Conservation (phyloP, 2,329 filamentous ascomycete genomes). For the Biscogniauxia marginata region DNA sequence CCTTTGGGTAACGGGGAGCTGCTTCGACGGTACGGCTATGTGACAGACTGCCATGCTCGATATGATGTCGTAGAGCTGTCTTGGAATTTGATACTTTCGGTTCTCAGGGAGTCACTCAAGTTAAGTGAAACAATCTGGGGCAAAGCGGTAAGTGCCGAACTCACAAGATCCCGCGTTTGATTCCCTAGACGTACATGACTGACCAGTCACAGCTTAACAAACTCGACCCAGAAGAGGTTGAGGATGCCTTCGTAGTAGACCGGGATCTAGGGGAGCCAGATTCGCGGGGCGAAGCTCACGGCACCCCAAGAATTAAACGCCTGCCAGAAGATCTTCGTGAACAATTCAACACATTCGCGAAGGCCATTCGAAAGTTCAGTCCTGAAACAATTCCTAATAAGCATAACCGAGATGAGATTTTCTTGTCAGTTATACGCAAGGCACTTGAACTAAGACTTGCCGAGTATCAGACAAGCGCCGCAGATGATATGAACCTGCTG, state of each 20-base stretch:
- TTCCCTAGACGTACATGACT: conserved; percentile 12
- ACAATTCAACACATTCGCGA: conserved; percentile 51
- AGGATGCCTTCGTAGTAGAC: conserved; percentile 72
- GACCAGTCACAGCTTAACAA: conserved; percentile 36
- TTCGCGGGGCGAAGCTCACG: conserved; percentile 44
- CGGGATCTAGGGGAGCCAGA: conserved; percentile 52
- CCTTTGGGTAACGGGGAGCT: conserved; percentile 80
- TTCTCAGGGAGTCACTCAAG: conserved; percentile 40
- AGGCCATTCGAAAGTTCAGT: conserved; percentile 46
- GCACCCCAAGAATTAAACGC: conserved; percentile 36
- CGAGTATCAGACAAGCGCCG: conserved; percentile 43
- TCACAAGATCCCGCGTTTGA: background rate
- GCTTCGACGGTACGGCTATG: conserved; percentile 81
- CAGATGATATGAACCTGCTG: conserved; percentile 41
- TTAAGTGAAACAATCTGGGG: conserved; percentile 39
- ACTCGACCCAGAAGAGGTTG: conserved; percentile 65
- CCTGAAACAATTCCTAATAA: conserved; percentile 47
- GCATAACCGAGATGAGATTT: conserved; percentile 47
- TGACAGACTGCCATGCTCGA: conserved; percentile 72
- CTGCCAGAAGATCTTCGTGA: conserved; percentile 52
- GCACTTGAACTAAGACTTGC: conserved; percentile 39
- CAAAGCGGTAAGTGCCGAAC: conserved; percentile 39
- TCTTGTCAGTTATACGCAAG: conserved; percentile 39
- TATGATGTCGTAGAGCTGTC: conserved; percentile 84
- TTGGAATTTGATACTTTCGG: conserved; percentile 54